Base-by-base conservation (phyloP, 768 basidiomycete species). In the Pulveroboletus ravenelii region DNA sequence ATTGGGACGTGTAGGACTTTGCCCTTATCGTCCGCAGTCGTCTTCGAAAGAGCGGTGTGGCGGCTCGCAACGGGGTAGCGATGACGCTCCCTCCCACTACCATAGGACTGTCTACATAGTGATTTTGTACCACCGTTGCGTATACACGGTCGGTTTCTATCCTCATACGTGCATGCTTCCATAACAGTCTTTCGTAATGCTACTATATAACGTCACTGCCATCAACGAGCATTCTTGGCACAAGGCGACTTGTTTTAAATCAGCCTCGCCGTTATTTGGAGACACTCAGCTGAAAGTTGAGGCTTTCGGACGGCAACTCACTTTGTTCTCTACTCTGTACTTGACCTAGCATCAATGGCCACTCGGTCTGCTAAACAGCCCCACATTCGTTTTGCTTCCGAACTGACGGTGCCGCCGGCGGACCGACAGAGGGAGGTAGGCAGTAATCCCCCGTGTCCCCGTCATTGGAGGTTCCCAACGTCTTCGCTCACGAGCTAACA, bases 401-500 rank as follows among this genome's bases (percentile, higher is more conserved):
- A 65, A 49, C 55, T 70, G 47, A 60, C 61, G 47, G 54, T 57
- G 20, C 70, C 70, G 52, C 71, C 61, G 41, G 53, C 54, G 49
- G 63, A 61, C 62, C 71, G 67, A 34, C 63, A 59, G 47, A 62
- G 63, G 53, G 63, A 61, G 63, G 70, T 71, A 54, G 13, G 59
- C n/a, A 15, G 8, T 41, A 14, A 10, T 46, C n/a, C 15, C 45
- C 14, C 32, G 13, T 25, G 9, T 9, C 12, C 36, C 40, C 20
- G 35, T 25, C 36, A 18, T 12, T 13, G n/a, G 9, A 23, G n/a
- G 10, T 20, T 14, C 13, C 20, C 29, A n/a, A 31, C 23, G 10
- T 14, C 15, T 6, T 27, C 10, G 23, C 38, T 35, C 34, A 25
- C n/a, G 41, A 41, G 23, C 29, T 45, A 13, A 35, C 45, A 5